A percentile compares a stretch with the other conserved stretches of the same genome.
Conservation (phyloP, 108 stramenopile species). For the Nitzschia putrida region DNA sequence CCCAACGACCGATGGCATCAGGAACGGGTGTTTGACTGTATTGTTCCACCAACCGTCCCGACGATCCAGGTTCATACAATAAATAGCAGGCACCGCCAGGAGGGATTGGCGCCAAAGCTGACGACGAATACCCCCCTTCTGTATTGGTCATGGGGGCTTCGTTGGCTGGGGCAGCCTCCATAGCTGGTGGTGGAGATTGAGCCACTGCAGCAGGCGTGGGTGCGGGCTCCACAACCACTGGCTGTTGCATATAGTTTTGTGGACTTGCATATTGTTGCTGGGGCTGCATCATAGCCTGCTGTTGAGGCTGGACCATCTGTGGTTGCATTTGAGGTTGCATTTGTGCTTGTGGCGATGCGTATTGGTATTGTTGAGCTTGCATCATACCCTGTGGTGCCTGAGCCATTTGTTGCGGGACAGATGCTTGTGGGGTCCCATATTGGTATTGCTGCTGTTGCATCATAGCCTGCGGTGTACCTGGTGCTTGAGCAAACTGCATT, state of each 20-base stretch:
- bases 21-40: constrained; percentile 41
- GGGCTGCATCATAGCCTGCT: too few species aligned
- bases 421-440: too few species aligned
- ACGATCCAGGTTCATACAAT: constrained; percentile 43
- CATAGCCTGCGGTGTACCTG: too few species aligned
- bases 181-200: background rate
- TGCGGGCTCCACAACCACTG: background rate
- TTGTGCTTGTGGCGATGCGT: too few species aligned
- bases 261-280: too few species aligned
- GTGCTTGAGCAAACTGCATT: background rate
- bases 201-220: background rate
- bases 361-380: too few species aligned
- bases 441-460: too few species aligned
- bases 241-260: too few species aligned
- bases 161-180: background rate
- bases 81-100: constrained; percentile 33
- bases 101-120: constrained; percentile 16
- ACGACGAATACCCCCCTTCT: constrained; percentile 6
- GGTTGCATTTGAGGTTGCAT: too few species aligned
- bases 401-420: background rate
- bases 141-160: background rate
- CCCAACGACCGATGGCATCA: constrained; percentile 48
- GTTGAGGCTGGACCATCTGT: too few species aligned
- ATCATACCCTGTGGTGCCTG: background rate
- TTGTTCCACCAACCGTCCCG: constrained; percentile 39